Evolutionary conservation across 306 rosid genomes (phyloP), one percentile per base, ranked within the genome.

Genomic region (Fragaria nilgerrensis): DNA sequence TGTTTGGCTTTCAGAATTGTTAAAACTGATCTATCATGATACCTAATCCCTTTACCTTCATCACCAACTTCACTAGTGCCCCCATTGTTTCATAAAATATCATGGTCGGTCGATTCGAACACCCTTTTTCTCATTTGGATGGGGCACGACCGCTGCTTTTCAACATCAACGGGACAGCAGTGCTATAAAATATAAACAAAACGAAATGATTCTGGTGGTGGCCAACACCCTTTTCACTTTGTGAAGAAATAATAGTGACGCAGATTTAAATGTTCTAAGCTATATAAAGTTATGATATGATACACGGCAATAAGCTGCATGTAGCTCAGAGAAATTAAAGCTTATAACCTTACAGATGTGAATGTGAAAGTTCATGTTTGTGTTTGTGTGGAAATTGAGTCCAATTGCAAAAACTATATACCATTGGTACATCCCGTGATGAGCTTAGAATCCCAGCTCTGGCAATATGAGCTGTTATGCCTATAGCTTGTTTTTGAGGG

Each of bases 401-500:
- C 3, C 59, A 14, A 14, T 49, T 49, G 20, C 53, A 9, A 20
- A 52, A 20, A 50, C 9, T 50, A 41, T 36, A 36, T 36, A 61
- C 17, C 67, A 62, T 27, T 29, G 43, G 34, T 45, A 15, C 49
- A 34, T 61, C 68, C 62, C 65, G 77, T 37, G 41, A 37, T 59
- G 75, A 75, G 58, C 36, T 56, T 58, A 32, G 72, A 68, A 36
- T 68, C 55, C 70, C 72, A 34, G 25, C 22, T 34, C 65, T 48
- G 72, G 65, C 59, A 59, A 69, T 36, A 62, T 25, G 61, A 48
- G 58, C 69, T 67, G 75, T 56, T 16, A 34, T 25, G 36, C 22
- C 23, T 10, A 1, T 7, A 8, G 44, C 44, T 55, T 25, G 36
- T 25, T 23, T 59, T 59, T 37, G 66, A 59, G 36, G 37, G 66